Percentiles rank a stretch among this genome's conserved stretches.
phyloP scores from a whole-genome alignment of 2,329 filamentous ascomycete species.

The Curvularia sp. region DNA sequence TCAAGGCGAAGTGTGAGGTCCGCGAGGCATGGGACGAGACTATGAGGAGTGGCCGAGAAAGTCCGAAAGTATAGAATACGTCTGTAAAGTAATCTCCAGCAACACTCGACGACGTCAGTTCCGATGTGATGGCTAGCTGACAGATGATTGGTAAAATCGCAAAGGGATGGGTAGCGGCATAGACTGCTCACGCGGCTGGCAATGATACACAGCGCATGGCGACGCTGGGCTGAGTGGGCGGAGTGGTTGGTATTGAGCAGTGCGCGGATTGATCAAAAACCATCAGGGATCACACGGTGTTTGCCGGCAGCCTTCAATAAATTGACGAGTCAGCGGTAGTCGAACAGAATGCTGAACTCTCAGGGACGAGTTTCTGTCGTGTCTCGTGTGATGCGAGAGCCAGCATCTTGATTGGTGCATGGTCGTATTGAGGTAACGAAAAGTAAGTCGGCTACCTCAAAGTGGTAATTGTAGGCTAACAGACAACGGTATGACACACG shows the following conservation, averaged over 20 bases:
- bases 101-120: background rate
- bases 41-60: too few relatives aligned
- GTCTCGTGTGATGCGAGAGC: constrained; percentile 1
- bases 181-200: background rate
- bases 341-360: constrained; percentile 8
- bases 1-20: background rate
- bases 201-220: background rate
- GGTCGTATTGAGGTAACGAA: constrained; percentile 3
- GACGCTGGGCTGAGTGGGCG: background rate
- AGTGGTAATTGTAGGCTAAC: constrained; percentile 13
- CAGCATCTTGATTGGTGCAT: constrained; percentile 7
- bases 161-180: background rate
- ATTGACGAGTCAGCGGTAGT: constrained; percentile 14
- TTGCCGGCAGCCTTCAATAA: background rate
- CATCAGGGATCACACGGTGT: constrained; percentile 2
- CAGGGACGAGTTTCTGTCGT: constrained; percentile 12
- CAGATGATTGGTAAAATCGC: background rate
- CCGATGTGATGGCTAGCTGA: background rate
- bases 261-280: constrained; percentile 2
- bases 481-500: constrained; percentile 11
- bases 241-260: constrained; percentile 1
- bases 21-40: too few relatives aligned
- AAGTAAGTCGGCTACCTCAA: constrained; percentile 10
- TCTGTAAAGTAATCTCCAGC: too few relatives aligned
- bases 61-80: background rate